Conservation (phyloP, 2,329 filamentous ascomycete genomes). For the Pseudophaeomoniella oleicola region DNA sequence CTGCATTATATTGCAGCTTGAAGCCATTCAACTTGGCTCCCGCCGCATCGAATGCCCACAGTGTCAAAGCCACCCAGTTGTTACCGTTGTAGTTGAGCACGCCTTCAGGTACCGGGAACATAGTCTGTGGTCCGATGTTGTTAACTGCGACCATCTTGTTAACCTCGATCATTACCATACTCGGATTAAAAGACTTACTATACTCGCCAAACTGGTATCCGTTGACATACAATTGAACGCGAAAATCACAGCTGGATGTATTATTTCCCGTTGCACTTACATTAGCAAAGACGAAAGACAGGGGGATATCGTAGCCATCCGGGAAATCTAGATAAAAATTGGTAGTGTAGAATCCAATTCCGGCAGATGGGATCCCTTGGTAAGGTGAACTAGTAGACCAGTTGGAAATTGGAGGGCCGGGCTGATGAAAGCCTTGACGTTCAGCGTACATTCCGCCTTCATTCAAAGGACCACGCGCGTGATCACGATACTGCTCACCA, state of each 20-base stretch:
- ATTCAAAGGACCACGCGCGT: conserved; percentile 39
- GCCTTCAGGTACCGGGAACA: conserved; percentile 59
- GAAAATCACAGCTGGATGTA: conserved; percentile 25
- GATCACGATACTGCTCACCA: conserved; percentile 39
- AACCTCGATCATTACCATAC: too few relatives aligned
- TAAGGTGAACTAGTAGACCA: conserved; percentile 14
- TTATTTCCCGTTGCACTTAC: conserved; percentile 2
- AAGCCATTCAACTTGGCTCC: conserved; percentile 41
- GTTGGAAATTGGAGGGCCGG: conserved; percentile 24
- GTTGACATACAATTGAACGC: conserved; percentile 56
- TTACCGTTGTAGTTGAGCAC: conserved; percentile 55
- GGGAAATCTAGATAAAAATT: conserved; percentile 37
- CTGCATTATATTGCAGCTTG: too few relatives aligned
- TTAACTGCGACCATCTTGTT: too few relatives aligned
- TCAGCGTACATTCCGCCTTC: conserved; percentile 43
- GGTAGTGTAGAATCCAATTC: conserved; percentile 38
- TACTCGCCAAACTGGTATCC: conserved; percentile 61
- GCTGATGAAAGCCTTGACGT: conserved; percentile 41
- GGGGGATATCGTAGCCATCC: conserved; percentile 36
- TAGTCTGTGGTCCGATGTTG: conserved; percentile 60
- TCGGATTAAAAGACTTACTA: conserved; percentile 16
- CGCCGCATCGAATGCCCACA: conserved; percentile 49
- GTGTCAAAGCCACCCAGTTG: conserved; percentile 53
- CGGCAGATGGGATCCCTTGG: conserved; percentile 24
- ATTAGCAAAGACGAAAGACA: conserved; percentile 33